Conservation (phyloP, 768 basidiomycete species). For the Lactifluus rugatus region DNA sequence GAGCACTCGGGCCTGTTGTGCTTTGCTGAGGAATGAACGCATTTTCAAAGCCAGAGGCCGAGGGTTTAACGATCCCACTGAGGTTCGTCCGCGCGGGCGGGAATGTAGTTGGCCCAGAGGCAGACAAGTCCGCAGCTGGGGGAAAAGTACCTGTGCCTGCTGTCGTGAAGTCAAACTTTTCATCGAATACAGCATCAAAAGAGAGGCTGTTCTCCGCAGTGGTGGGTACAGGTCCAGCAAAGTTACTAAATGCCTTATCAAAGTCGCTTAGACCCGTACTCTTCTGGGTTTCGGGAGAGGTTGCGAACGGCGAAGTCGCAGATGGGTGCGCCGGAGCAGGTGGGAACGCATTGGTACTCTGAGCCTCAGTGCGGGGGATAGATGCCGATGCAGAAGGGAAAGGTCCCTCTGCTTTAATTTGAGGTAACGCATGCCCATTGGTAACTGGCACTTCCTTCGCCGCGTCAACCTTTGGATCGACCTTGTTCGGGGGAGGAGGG, state of each 20-base stretch:
- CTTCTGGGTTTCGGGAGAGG: conserved; percentile 8
- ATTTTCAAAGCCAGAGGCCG: conserved; percentile 27
- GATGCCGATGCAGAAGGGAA: neutral
- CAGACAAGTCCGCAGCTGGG: neutral
- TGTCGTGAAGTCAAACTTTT: conserved; percentile 53
- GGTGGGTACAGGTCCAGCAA: conserved; percentile 31
- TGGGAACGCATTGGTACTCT: conserved; percentile 10
- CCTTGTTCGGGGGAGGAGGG: neutral
- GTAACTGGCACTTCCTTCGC: neutral
- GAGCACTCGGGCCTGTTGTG: neutral
- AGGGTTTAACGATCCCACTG: neutral
- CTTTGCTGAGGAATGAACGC: conserved; percentile 23
- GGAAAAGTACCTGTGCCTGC: conserved; percentile 20
- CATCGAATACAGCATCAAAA: conserved; percentile 58
- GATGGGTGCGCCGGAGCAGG: conserved; percentile 10
- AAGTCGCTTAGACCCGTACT: conserved; percentile 44
- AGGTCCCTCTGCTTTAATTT: neutral
- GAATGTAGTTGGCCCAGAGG: conserved; percentile 5
- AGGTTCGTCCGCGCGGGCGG: conserved; percentile 6
- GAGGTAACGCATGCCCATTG: conserved; percentile 8
- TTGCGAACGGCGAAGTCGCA: conserved; percentile 14
- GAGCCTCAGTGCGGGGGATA: neutral
- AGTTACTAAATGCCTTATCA: conserved; percentile 63
- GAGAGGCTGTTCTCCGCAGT: conserved; percentile 36
- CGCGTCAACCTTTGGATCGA: neutral